These are phyloP conservation scores for Rhynchosporium secalis DNA, from an alignment of 2,329 filamentous ascomycete genomes.

Conservation along the genomic window DNA sequence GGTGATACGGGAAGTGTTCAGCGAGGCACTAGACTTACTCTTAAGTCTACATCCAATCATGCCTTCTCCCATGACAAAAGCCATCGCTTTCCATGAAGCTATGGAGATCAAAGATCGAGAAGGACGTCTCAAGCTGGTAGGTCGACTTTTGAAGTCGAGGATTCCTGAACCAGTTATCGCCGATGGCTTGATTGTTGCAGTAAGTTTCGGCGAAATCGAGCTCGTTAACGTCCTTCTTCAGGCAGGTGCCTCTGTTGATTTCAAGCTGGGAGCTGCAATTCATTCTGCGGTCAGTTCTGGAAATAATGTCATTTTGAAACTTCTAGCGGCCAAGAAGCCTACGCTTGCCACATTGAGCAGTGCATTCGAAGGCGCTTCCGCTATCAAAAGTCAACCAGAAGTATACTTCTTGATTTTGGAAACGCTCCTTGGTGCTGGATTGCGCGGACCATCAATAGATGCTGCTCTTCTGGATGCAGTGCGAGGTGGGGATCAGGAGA, in stretches of 20 bases:
- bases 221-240: conserved; percentile 20
- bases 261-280: conserved; percentile 19
- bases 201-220: conserved; percentile 13
- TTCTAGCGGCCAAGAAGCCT: conserved; percentile 17
- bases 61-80: conserved; percentile 16
- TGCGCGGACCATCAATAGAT: conserved; percentile 23
- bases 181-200: conserved; percentile 21
- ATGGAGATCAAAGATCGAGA: conserved; percentile 17
- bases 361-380: conserved; percentile 20
- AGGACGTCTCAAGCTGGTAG: conserved; percentile 9
- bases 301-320: conserved; percentile 17
- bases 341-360: conserved; percentile 16
- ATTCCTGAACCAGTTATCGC: conserved; percentile 16
- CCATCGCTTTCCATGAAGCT: conserved; percentile 17
- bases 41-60: conserved; percentile 12
- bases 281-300: conserved; percentile 20
- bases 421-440: conserved; percentile 22
- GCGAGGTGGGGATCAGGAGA: conserved; percentile 19
- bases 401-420: conserved; percentile 15
- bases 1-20: conserved; percentile 14
- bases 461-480: conserved; percentile 22
- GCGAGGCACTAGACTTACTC: conserved; percentile 24
- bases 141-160: conserved; percentile 14
- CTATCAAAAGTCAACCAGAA: conserved; percentile 17
- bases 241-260: conserved; percentile 21